Evolutionary conservation across 1,139 yeast species (phyloP), one percentile per base, ranked within the genome.

Genomic region (Insectozyma bohioensis): DNA sequence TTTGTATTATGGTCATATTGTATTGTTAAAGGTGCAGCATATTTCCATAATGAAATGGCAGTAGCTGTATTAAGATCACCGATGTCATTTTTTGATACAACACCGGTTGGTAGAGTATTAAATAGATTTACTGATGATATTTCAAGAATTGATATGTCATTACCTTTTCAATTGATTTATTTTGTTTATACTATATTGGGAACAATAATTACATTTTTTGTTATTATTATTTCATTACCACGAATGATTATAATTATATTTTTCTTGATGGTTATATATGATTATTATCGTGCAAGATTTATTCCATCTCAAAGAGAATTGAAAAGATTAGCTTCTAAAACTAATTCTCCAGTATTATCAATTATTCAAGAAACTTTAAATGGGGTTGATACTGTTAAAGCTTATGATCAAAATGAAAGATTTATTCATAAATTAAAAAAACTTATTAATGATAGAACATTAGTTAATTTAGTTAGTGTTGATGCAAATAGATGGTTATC

Each of bases 351-450:
- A 4, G 75, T 80, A 11, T 76, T 70, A 58, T 79, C 85, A 0
- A 79, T 78, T 40, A 58, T 80, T 27, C 81, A 79, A 42, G 86
- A 80, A 51, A 73, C 80, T 8, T 57, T 80, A 26, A 63, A 64
- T 27, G 87, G 87, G 2, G 68, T 75, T 31, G 80, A 75, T 29
- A 80, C 83, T 3, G 72, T 80, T 25, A 60, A 72, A 37, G 85
- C 86, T 0, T 80, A 63, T 41, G 47, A 63, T 17, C 84, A 80
- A 40, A 52, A 58, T 14, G 66, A 59, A 6, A 67, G 86, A 41
- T 82, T 81, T 51, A 62, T 62, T 25, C 67, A 59, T 36, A 63
- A 77, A 37, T 79, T 78, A 46, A 72, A 70, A 40, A 30, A 80
- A 80, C 43, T 75, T 53, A 58, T 81, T 44, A 74, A 78, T 41